phyloP scores from a whole-genome alignment of 1,284 basidiomycete genomes.

The Rhodofomes roseus region DNA sequence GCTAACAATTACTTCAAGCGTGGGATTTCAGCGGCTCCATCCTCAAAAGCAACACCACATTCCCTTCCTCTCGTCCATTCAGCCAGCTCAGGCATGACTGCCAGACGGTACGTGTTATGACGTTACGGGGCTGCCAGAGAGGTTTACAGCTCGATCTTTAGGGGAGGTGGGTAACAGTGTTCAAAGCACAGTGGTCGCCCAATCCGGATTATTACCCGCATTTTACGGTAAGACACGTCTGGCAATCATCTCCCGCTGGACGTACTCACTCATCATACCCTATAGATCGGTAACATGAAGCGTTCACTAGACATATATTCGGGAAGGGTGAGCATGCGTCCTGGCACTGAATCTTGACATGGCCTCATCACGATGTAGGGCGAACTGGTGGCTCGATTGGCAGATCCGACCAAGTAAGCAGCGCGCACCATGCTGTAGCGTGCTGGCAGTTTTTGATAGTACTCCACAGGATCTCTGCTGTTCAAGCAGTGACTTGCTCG shows the following conservation, averaged over 20 bases:
- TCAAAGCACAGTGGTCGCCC: slow-evolving; percentile 71
- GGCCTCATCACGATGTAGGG: slow-evolving; percentile 39
- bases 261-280: neutral
- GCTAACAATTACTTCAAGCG: slow-evolving; percentile 38
- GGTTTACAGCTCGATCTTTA: slow-evolving; percentile 23
- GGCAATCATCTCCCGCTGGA: neutral
- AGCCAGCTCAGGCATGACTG: slow-evolving; percentile 64
- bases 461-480: slow-evolving; percentile 63
- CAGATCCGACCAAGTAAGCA: slow-evolving; percentile 52
- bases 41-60: slow-evolving; percentile 41
- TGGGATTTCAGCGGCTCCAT: slow-evolving; percentile 60
- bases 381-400: slow-evolving; percentile 57
- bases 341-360: neutral
- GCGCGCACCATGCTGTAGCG: neutral
- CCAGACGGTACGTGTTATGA: slow-evolving; percentile 56
- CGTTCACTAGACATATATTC: slow-evolving; percentile 72
- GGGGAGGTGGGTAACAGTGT: slow-evolving; percentile 76
- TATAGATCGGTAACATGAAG: slow-evolving; percentile 71
- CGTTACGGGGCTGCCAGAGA: neutral
- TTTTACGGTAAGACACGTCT: slow-evolving; percentile 56
- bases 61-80: slow-evolving; percentile 61
- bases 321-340: slow-evolving; percentile 47
- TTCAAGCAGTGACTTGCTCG: slow-evolving; percentile 83
- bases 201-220: slow-evolving; percentile 78
- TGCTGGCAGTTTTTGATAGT: neutral